Conservation (phyloP, 805 yeast species). For the Monosporozyma servazzii region DNA sequence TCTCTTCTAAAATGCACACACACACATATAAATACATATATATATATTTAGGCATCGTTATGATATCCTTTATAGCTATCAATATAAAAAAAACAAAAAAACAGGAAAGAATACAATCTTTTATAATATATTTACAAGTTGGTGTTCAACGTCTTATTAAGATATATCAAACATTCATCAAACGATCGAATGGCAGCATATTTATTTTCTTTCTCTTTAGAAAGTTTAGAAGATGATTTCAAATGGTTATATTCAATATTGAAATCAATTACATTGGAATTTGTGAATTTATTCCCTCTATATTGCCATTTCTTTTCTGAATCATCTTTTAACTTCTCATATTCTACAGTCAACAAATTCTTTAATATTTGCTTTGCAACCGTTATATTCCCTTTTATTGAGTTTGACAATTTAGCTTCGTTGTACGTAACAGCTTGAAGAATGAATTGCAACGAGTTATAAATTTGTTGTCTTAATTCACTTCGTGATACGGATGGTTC, state of each 20-base stretch:
- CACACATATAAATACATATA: background rate
- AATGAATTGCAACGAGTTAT: conserved; percentile 19
- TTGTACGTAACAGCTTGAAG: conserved; percentile 15
- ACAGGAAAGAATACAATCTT: background rate
- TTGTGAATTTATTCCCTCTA: background rate
- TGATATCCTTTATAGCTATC: background rate
- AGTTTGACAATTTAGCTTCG: conserved; percentile 3
- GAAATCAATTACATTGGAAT: conserved; percentile 4
- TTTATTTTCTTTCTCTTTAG: background rate
- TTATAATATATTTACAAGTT: conserved; percentile 9
- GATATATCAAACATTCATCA: conserved; percentile 17
- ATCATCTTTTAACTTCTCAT: conserved; percentile 12
- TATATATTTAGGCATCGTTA: background rate
- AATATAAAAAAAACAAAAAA: background rate
- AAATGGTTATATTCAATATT: conserved; percentile 14
- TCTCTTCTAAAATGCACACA: too few species aligned
- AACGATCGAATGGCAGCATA: conserved; percentile 14
- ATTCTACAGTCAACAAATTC: conserved; percentile 24
- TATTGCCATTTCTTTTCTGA: background rate
- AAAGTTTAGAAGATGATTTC: background rate
- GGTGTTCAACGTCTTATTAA: conserved; percentile 23
- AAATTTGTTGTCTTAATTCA: conserved; percentile 3
- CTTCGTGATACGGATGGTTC: background rate
- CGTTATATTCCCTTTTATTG: background rate
- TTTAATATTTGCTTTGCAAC: conserved; percentile 17